Percentiles rank a stretch among this genome's conserved stretches.
Conservation (phyloP, 192 early-diverging fungal species). For the Gonapodya sp. region DNA sequence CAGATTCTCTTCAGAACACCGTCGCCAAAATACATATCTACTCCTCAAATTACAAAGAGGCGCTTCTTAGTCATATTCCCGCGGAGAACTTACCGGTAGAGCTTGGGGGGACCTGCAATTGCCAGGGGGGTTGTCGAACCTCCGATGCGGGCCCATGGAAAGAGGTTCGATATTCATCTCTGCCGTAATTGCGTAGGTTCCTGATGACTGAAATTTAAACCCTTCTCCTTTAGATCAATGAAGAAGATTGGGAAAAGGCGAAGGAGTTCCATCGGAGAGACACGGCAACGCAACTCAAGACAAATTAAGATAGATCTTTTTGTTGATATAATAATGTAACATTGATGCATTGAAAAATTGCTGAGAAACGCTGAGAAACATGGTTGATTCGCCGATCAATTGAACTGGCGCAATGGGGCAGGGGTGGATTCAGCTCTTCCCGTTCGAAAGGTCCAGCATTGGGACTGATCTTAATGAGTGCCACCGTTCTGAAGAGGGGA, state of each 20-base stretch:
- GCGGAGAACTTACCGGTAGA: constrained; percentile 59
- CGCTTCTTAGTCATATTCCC: constrained; percentile 51
- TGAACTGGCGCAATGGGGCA: no score
- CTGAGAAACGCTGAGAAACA: no score
- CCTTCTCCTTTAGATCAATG: not conserved
- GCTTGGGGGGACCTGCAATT: constrained; percentile 61
- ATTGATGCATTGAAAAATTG: no score
- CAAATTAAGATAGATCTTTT: not conserved
- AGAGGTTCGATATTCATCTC: constrained; percentile 18
- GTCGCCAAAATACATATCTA: constrained; percentile 57
- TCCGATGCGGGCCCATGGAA: constrained; percentile 44
- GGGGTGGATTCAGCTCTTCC: no score
- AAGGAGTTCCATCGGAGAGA: not conserved
- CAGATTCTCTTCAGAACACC: constrained; percentile 49
- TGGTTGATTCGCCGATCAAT: no score
- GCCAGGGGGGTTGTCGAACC: constrained; percentile 51
- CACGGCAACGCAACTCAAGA: not conserved
- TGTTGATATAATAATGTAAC: no score
- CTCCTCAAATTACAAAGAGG: constrained; percentile 42
- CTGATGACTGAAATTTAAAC: not conserved
- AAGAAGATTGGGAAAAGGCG: not conserved
- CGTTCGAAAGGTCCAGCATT: not conserved
- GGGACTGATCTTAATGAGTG: not conserved
- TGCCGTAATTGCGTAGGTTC: no score
- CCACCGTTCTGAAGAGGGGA: constrained; percentile 59